Evolutionary conservation across 805 yeast species (phyloP), one percentile per base, ranked within the genome.

Genomic region (Starmerella stellata): DNA sequence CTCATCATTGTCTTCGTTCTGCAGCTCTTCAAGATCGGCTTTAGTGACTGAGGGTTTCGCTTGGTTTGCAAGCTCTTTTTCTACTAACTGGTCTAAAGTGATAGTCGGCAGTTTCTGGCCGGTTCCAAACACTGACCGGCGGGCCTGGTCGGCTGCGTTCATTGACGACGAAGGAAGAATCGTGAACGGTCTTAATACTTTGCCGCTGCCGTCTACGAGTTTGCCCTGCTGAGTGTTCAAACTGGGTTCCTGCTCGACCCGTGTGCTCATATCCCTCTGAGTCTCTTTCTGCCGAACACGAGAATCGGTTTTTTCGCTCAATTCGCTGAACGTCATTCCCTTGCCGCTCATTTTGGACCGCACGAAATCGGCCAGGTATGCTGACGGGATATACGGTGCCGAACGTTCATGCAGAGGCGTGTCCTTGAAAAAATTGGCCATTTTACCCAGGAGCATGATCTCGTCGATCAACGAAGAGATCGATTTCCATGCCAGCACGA

Each of bases 101-200:
- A 90, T 81, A 0, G 95, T 81, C 2, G 98, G 98, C 21, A 87
- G 64, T 20, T 68, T 73, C 58, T 90, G 95, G 1, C 95, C 98
- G 2, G 92, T 81, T 1, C 95, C 95, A 48, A 70, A 73, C 0
- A 85, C 95, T 49, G 75, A 70, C 24, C 65, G 60, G 41, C 67
- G 63, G 15, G 81, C 47, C 34, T 75, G 36, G 28, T 71, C 72
- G 42, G 72, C 66, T 15, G 15, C 11, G 15, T 17, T 7, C n/a
- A n/a, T n/a, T n/a, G n/a, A n/a, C n/a, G 35, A 34, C 5, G 24
- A 25, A 2, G 45, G 42, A 3, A 55, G 40, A 15, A 87, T 66
- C 0, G 87, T 78, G 57, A 87, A 90, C 9, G 95, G 95, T 48
- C 78, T 69, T 24, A 79, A 57, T 4, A 87, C 76, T 54, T 76